phyloP scores from a whole-genome alignment of 2,329 filamentous ascomycete species.

The Raffaelea arxii region DNA sequence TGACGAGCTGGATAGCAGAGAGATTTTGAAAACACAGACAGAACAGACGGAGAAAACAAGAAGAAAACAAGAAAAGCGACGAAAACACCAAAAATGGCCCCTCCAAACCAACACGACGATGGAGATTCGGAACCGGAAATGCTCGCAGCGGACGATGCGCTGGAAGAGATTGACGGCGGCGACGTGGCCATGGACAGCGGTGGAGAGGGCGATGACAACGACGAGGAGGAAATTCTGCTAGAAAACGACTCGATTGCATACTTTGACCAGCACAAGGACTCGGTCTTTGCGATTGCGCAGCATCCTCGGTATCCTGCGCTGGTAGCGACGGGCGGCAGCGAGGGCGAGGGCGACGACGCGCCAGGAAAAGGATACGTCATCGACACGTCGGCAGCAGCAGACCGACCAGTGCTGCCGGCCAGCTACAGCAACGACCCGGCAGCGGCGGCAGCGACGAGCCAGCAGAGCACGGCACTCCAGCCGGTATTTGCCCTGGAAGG shows the following conservation, averaged over 20 bases:
- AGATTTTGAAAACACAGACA: neutral
- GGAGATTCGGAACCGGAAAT: constrained; percentile 56
- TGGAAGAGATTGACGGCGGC: constrained; percentile 61
- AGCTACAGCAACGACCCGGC: constrained; percentile 61
- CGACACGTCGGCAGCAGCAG: constrained; percentile 56
- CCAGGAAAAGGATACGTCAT: constrained; percentile 79
- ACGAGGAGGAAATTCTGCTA: constrained; percentile 61
- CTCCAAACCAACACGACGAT: constrained; percentile 24
- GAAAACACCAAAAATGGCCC: constrained; percentile 10
- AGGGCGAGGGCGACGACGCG: constrained; percentile 46
- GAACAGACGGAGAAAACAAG: neutral
- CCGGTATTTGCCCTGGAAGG: constrained; percentile 71
- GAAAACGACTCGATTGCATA: constrained; percentile 90
- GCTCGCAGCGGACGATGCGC: constrained; percentile 67
- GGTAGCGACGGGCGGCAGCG: constrained; percentile 75
- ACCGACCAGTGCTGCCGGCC: constrained; percentile 60
- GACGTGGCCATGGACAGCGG: constrained; percentile 27
- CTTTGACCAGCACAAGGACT: constrained; percentile 85
- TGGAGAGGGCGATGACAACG: constrained; percentile 24
- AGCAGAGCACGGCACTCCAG: constrained; percentile 45
- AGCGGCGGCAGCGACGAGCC: constrained; percentile 37
- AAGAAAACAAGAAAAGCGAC: neutral
- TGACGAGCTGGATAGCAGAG: too few relatives aligned
- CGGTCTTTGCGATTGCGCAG: constrained; percentile 89
- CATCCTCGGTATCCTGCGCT: constrained; percentile 72